phyloP scores from a whole-genome alignment of 805 yeast genomes.

The Candida nitratophila region DNA sequence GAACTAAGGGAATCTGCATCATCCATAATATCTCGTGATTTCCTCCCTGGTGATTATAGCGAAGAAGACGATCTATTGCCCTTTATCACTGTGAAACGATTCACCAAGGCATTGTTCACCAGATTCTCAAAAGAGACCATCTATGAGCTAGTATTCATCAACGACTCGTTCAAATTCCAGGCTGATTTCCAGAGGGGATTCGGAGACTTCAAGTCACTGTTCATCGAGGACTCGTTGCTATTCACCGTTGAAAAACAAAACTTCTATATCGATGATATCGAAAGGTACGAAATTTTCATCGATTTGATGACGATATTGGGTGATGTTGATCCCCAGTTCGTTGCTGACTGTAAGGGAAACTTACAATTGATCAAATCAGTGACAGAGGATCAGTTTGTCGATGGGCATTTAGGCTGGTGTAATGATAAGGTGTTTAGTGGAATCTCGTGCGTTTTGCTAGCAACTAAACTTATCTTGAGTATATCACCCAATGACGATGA shows the following conservation, averaged over 20 bases:
- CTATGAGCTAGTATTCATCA: neutral
- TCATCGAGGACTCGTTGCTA: slow-evolving; percentile 29
- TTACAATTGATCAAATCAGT: neutral
- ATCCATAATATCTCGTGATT: slow-evolving; percentile 11
- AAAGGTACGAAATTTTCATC: neutral
- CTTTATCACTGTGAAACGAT: slow-evolving; percentile 22
- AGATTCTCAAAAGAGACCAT: neutral
- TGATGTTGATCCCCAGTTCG: too few species aligned
- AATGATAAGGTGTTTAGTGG: neutral
- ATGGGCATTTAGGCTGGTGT: neutral
- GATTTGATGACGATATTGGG: neutral
- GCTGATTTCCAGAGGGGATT: neutral
- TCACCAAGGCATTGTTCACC: slow-evolving; percentile 11
- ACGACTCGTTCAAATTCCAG: slow-evolving; percentile 4
- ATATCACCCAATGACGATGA: neutral
- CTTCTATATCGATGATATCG: slow-evolving; percentile 49
- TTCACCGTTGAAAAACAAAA: slow-evolving; percentile 67
- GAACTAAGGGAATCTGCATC: slow-evolving; percentile 47
- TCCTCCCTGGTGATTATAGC: slow-evolving; percentile 6
- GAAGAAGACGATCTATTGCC: slow-evolving; percentile 21
- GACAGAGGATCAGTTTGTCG: neutral
- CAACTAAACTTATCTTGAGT: neutral
- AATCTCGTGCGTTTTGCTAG: neutral
- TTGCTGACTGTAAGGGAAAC: neutral
- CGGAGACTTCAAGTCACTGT: slow-evolving; percentile 4